A percentile compares a stretch with the other conserved stretches of the same genome.
These are phyloP conservation scores for Evansstolkia leycettana DNA, from an alignment of 495 filamentous ascomycete genomes.

Conservation along the genomic window DNA sequence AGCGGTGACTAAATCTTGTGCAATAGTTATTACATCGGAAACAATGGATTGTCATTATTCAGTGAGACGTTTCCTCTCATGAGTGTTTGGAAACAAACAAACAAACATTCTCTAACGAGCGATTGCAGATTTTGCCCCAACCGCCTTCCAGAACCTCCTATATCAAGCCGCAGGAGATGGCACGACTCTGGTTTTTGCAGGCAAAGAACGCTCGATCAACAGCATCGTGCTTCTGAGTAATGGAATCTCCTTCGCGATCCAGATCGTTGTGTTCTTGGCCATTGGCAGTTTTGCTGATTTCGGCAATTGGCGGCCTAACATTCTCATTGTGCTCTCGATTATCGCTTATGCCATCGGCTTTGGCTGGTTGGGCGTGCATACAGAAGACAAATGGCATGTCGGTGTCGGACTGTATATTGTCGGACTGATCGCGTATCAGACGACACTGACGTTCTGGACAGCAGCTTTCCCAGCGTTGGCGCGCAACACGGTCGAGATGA, in stretches of 20 bases:
- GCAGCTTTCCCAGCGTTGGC: slow-evolving; percentile 52
- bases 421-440: slow-evolving; percentile 53
- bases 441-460: slow-evolving; percentile 55
- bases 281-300: slow-evolving; percentile 49
- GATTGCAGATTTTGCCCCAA: slow-evolving; percentile 45
- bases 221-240: slow-evolving; percentile 50
- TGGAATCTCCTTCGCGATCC: slow-evolving; percentile 52
- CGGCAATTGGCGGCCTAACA: slow-evolving; percentile 48
- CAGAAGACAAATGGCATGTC: slow-evolving; percentile 39
- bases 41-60: slow-evolving; percentile 55
- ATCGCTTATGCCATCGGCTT: slow-evolving; percentile 50
- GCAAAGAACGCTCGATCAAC: slow-evolving; percentile 39
- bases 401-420: slow-evolving; percentile 49
- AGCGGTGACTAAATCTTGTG: slow-evolving; percentile 9
- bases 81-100: background rate
- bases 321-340: slow-evolving; percentile 45
- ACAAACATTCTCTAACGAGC: background rate
- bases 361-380: slow-evolving; percentile 51
- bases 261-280: slow-evolving; percentile 45
- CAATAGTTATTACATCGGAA: slow-evolving; percentile 51
- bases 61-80: slow-evolving; percentile 25
- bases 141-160: slow-evolving; percentile 52
- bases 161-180: slow-evolving; percentile 41
- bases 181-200: slow-evolving; percentile 37
- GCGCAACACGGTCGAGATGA: slow-evolving; percentile 41